phyloP scores from a whole-genome alignment of 75 land plant genomes.

The Gnetum montanum region DNA sequence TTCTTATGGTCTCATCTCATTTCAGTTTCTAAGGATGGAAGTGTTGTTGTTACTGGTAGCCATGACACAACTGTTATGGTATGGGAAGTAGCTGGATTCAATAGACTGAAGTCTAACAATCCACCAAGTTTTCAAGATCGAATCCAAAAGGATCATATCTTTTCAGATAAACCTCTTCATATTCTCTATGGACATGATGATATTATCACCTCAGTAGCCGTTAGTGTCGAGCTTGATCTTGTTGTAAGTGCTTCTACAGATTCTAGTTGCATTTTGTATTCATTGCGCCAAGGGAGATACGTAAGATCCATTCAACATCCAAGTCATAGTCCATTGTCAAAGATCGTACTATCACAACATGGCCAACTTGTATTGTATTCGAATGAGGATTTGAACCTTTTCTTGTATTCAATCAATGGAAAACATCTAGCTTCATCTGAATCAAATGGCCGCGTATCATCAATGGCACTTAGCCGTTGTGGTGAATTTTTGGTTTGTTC shows the following conservation, averaged over 20 bases:
- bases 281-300: slow-evolving; percentile 75
- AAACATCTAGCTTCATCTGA: slow-evolving; percentile 68
- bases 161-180: slow-evolving; percentile 73
- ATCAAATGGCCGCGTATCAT: slow-evolving; percentile 81
- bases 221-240: slow-evolving; percentile 81
- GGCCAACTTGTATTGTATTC: slow-evolving; percentile 71
- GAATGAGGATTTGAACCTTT: slow-evolving; percentile 75
- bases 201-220: slow-evolving; percentile 82
- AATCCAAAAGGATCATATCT: slow-evolving; percentile 47
- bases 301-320: slow-evolving; percentile 87
- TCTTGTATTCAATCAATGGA: slow-evolving; percentile 85
- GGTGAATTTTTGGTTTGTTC: slow-evolving; percentile 94
- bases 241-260: slow-evolving; percentile 96
- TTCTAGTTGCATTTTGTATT: slow-evolving; percentile 88
- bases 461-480: slow-evolving; percentile 78
- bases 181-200: slow-evolving; percentile 99
- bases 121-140: slow-evolving; percentile 19
- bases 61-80: slow-evolving; percentile 97
- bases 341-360: slow-evolving; percentile 71
- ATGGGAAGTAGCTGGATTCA: slow-evolving; percentile 60
- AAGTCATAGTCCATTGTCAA: slow-evolving; percentile 58
- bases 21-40: slow-evolving; percentile 86
- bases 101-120: slow-evolving; percentile 18
- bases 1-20: background rate
- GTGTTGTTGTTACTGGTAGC: slow-evolving; percentile 94